Evolutionary conservation across 768 basidiomycete species (phyloP).

Genomic region (Boletus rex-veris): DNA sequence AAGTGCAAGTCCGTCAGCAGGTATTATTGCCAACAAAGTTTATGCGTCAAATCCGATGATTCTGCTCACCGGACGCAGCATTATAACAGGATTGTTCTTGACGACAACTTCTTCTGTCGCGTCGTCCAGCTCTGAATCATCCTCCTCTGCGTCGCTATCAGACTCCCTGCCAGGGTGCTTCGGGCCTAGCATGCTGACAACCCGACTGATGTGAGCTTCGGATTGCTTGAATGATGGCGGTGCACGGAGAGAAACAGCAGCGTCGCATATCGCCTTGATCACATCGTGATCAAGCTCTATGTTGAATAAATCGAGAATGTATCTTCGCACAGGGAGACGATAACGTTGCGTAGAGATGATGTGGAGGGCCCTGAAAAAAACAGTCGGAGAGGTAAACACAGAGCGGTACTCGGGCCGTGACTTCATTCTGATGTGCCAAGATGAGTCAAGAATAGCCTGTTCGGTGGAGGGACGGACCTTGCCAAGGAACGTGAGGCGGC

Average conservation of each 20-base stretch:
- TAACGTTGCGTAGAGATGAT: constrained; percentile 88
- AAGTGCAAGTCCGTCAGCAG: not conserved
- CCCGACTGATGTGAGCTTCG: constrained; percentile 40
- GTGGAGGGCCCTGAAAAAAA: constrained; percentile 83
- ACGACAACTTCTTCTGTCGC: constrained; percentile 37
- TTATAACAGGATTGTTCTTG: constrained; percentile 52
- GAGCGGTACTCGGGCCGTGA: constrained; percentile 67
- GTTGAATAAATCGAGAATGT: constrained; percentile 91
- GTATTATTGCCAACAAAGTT: not conserved
- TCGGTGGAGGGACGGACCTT: constrained; percentile 45
- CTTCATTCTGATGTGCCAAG: constrained; percentile 57
- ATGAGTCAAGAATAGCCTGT: not conserved
- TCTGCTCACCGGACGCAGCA: constrained; percentile 52
- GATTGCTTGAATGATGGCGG: constrained; percentile 43
- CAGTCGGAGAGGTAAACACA: constrained; percentile 72
- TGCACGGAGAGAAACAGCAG: constrained; percentile 48
- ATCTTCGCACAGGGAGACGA: constrained; percentile 87
- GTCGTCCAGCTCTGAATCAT: constrained; percentile 48
- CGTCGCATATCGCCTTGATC: constrained; percentile 51
- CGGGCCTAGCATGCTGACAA: constrained; percentile 62
- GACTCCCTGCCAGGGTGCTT: constrained; percentile 48
- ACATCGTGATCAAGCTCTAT: constrained; percentile 67
- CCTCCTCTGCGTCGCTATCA: constrained; percentile 59
- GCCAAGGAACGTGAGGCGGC: constrained; percentile 88
- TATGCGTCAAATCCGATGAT: constrained; percentile 53